Evolutionary conservation across 2,329 filamentous ascomycete genomes (phyloP).

Genomic region (Stemphylium lycopersici): DNA sequence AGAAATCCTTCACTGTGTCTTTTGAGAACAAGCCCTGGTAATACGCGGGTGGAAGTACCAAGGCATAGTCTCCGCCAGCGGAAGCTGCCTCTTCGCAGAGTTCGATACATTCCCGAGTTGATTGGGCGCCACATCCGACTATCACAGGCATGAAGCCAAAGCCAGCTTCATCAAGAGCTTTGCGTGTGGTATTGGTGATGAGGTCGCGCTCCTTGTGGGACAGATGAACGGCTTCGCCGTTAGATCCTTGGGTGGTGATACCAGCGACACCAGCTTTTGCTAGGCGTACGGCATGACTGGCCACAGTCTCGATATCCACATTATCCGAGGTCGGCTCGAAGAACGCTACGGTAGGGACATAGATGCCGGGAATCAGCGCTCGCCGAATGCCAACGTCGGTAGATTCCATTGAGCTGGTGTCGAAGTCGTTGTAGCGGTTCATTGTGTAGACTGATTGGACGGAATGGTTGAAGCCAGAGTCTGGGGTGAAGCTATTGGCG

Average conservation of each 20-base stretch:
- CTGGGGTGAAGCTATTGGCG: constrained; percentile 40
- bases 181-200: constrained; percentile 72
- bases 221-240: constrained; percentile 82
- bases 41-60: constrained; percentile 78
- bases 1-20: constrained; percentile 67
- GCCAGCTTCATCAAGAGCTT: constrained; percentile 70
- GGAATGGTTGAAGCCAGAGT: constrained; percentile 38
- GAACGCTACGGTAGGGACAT: constrained; percentile 54
- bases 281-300: constrained; percentile 66
- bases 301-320: constrained; percentile 50
- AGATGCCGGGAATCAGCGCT: constrained; percentile 50
- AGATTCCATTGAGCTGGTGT: constrained; percentile 47
- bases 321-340: constrained; percentile 51
- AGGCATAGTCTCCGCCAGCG: constrained; percentile 74
- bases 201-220: constrained; percentile 71
- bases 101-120: constrained; percentile 73
- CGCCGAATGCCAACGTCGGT: constrained; percentile 42
- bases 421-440: constrained; percentile 45
- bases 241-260: constrained; percentile 78
- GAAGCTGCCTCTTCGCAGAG: constrained; percentile 71
- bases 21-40: constrained; percentile 71
- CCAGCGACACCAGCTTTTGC: constrained; percentile 74
- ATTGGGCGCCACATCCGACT: constrained; percentile 76
- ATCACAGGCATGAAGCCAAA: constrained; percentile 72
- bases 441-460: constrained; percentile 46